A percentile compares a stretch with the other conserved stretches of the same genome.
Evolutionary conservation across 129 eudicot genomes (phyloP).

Genomic region (Daucus carota): DNA sequence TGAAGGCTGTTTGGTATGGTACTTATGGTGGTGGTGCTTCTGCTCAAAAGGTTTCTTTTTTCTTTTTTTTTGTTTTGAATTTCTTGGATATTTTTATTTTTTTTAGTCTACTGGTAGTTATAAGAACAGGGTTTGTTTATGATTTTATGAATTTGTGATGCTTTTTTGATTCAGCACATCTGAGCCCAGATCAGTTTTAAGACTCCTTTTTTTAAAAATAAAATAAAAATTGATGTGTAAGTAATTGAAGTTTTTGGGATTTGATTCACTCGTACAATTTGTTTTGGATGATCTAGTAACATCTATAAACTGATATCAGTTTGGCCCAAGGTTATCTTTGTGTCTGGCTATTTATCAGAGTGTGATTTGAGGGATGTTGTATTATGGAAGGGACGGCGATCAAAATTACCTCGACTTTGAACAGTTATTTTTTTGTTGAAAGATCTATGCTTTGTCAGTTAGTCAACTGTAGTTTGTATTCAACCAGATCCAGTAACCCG

Average conservation of each 20-base stretch:
- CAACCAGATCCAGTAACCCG: too few species aligned
- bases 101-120: neutral
- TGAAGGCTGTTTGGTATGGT: conserved; percentile 22
- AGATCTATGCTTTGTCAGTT: neutral
- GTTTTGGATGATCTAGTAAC: conserved; percentile 1
- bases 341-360: too few species aligned
- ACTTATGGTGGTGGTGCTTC: conserved; percentile 24
- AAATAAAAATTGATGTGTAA: neutral
- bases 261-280: neutral
- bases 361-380: too few species aligned
- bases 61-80: neutral
- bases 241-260: neutral
- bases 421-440: neutral
- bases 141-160: neutral
- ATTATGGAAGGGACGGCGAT: too few species aligned
- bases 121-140: neutral
- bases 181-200: neutral
- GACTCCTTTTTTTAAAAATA: neutral
- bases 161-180: neutral
- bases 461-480: too few species aligned
- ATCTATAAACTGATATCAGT: neutral
- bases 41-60: conserved; percentile 16
- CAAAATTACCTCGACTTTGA: neutral
- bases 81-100: too few species aligned
- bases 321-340: neutral